Evolutionary conservation across 352 stramenopile genomes (phyloP).

Genomic region (Phytopythium vexans): DNA sequence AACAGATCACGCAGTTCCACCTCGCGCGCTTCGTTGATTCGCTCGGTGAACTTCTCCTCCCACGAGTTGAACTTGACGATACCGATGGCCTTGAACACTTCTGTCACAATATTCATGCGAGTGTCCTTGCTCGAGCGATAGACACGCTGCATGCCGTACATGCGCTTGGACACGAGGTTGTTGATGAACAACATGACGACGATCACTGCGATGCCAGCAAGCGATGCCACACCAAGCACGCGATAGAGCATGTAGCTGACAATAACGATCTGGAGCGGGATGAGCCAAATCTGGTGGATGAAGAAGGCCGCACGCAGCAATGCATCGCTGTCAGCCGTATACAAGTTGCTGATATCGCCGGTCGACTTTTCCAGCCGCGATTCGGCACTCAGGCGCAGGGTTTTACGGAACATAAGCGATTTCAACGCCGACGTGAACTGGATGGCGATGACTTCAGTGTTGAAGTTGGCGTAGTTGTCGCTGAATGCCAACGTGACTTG

Average conservation of each 20-base stretch:
- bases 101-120: no score
- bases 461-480: conserved; percentile 41
- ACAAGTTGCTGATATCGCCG: conserved; percentile 52
- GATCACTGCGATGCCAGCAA: conserved; percentile 38
- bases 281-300: conserved; percentile 60
- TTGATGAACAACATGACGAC: conserved; percentile 31
- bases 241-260: conserved; percentile 40
- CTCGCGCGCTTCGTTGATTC: conserved; percentile 31
- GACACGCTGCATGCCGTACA: conserved; percentile 19
- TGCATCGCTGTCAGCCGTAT: conserved; percentile 44
- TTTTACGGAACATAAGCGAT: conserved; percentile 49
- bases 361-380: conserved; percentile 39
- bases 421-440: conserved; percentile 45
- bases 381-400: conserved; percentile 33
- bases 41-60: conserved; percentile 68
- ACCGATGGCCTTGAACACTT: no score
- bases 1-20: conserved; percentile 32
- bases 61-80: no score
- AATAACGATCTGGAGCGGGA: conserved; percentile 41
- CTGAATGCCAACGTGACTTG: conserved; percentile 44
- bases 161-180: conserved; percentile 25
- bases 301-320: conserved; percentile 32
- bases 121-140: no score
- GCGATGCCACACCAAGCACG: conserved; percentile 27
- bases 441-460: conserved; percentile 44